A percentile compares a stretch with the other conserved stretches of the same genome.
These are phyloP conservation scores for Serendipita sp. DNA, from an alignment of 768 basidiomycete genomes.

Conservation along the genomic window DNA sequence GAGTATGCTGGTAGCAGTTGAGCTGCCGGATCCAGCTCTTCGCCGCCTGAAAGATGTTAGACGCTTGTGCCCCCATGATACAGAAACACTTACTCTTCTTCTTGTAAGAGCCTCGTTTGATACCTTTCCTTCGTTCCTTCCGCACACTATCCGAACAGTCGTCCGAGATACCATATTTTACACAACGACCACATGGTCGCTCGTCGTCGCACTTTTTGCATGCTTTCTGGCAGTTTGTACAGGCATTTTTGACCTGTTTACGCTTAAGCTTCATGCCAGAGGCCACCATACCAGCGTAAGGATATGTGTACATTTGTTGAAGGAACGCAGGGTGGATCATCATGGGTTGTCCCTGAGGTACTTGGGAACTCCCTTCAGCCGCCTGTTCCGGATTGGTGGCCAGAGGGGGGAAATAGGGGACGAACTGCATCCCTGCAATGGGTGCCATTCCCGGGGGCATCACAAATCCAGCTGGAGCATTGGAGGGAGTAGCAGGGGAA, in stretches of 20 bases:
- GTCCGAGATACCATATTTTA: constrained; percentile 75
- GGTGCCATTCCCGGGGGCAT: constrained; percentile 1
- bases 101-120: constrained; percentile 84
- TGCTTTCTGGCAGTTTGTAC: constrained; percentile 79
- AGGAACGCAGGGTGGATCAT: not conserved
- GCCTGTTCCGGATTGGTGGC: not conserved
- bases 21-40: not conserved
- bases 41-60: not conserved
- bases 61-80: not conserved
- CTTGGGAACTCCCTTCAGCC: not conserved
- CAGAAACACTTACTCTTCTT: constrained; percentile 53
- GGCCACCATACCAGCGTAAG: not conserved
- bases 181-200: constrained; percentile 81
- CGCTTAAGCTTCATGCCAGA: constrained; percentile 37
- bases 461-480: not conserved
- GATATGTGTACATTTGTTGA: not conserved
- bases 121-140: constrained; percentile 80
- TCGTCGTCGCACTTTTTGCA: constrained; percentile 89
- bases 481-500: not conserved
- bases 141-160: constrained; percentile 81
- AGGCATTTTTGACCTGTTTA: constrained; percentile 80
- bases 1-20: not conserved
- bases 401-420: constrained; percentile 9
- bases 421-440: constrained; percentile 8
- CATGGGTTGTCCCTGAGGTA: not conserved